Conservation (phyloP, 2,329 filamentous ascomycete genomes). For the Pezicula carpinea region DNA sequence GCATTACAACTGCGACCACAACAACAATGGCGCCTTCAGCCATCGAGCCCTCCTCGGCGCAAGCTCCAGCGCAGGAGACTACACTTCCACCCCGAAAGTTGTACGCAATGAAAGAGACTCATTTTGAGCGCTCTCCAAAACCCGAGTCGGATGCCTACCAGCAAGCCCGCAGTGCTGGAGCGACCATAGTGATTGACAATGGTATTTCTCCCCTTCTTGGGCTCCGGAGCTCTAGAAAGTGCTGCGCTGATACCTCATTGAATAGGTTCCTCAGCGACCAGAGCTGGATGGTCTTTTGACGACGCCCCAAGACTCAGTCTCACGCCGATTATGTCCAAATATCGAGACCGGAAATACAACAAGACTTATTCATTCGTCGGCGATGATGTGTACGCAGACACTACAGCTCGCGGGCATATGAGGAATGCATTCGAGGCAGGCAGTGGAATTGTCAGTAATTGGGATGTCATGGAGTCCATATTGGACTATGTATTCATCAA, state of each 20-base stretch:
- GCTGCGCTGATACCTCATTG: conserved; percentile 10
- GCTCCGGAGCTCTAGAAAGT: conserved; percentile 7
- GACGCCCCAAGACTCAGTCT: conserved; percentile 72
- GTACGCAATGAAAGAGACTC: conserved; percentile 57
- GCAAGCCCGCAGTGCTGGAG: conserved; percentile 50
- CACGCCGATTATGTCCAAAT: conserved; percentile 89
- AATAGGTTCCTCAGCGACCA: conserved; percentile 78
- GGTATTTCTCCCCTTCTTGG: conserved; percentile 46
- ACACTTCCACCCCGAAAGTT: conserved; percentile 50
- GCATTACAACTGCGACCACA: conserved; percentile 1
- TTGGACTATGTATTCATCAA: conserved; percentile 95
- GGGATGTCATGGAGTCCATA: conserved; percentile 95
- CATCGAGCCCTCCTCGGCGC: conserved; percentile 16
- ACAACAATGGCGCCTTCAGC: conserved; percentile 29
- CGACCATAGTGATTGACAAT: conserved; percentile 96
- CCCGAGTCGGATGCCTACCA: conserved; percentile 61
- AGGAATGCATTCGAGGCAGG: conserved; percentile 88
- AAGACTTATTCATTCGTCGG: conserved; percentile 92
- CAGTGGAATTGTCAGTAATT: conserved; percentile 89
- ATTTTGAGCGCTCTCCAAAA: conserved; percentile 51
- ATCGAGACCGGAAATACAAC: conserved; percentile 87
- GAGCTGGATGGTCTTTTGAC: conserved; percentile 96
- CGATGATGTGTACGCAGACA: conserved; percentile 89
- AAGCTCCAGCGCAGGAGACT: conserved; percentile 37
- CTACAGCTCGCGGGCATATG: conserved; percentile 84